A percentile compares a stretch with the other conserved stretches of the same genome.
Evolutionary conservation across 257 asterid species (phyloP).

Genomic region (Jacaranda mimosifolia): DNA sequence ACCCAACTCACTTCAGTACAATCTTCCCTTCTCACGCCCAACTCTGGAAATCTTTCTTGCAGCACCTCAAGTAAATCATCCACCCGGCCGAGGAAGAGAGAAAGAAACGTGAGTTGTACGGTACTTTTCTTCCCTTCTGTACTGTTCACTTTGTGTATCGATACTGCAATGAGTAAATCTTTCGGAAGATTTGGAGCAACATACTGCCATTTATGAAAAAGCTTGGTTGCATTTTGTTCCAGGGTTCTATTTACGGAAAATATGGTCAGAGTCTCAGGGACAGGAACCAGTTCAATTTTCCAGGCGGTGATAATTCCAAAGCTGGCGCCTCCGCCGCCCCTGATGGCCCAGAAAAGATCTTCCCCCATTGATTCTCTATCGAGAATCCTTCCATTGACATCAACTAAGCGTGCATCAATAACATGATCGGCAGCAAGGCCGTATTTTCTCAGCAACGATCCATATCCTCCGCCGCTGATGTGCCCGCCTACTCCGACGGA

Average conservation of each 20-base stretch:
- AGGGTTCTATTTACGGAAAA: not conserved
- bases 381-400: constrained; percentile 3
- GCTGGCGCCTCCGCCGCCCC: constrained; percentile 27
- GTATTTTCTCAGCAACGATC: constrained; percentile 10
- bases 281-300: constrained; percentile 4
- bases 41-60: constrained; percentile 2
- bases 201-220: constrained; percentile 14
- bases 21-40: constrained; percentile 19
- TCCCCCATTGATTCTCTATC: not conserved
- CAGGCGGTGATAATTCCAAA: constrained; percentile 23
- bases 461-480: constrained; percentile 26
- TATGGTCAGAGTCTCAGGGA: constrained; percentile 23
- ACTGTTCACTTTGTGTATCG: not conserved
- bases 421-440: constrained; percentile 32
- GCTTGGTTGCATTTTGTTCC: constrained; percentile 20
- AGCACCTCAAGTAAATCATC: not conserved
- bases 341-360: constrained; percentile 20
- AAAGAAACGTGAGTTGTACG: not conserved
- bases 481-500: constrained; percentile 3
- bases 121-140: not conserved
- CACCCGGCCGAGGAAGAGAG: not conserved
- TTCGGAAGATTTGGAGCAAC: constrained; percentile 22
- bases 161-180: not conserved
- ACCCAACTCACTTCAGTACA: constrained; percentile 26
- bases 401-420: constrained; percentile 2